Conservation (phyloP, 805 yeast species). For the Starmera caribaea region DNA sequence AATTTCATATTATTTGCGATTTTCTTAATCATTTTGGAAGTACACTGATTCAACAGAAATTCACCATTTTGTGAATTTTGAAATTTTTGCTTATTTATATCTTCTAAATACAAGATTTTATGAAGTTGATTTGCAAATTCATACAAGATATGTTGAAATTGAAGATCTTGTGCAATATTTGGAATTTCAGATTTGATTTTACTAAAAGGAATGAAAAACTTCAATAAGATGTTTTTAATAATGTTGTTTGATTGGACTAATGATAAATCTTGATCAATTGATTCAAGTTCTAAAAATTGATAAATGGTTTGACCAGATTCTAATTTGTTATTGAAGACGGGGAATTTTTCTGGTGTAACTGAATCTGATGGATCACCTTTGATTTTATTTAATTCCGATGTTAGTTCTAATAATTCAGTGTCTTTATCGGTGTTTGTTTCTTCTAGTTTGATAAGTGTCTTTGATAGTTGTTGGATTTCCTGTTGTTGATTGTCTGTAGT, state of each 20-base stretch:
- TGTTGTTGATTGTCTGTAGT: neutral
- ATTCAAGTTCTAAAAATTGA: slow-evolving; percentile 14
- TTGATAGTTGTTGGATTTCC: no score
- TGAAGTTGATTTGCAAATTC: slow-evolving; percentile 24
- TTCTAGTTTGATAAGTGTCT: no score
- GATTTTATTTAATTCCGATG: slow-evolving; percentile 1
- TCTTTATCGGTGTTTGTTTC: no score
- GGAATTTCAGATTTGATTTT: slow-evolving; percentile 19
- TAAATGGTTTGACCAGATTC: slow-evolving; percentile 7
- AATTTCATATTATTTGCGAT: slow-evolving; percentile 5
- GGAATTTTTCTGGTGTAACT: slow-evolving; percentile 16
- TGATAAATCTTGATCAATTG: slow-evolving; percentile 19
- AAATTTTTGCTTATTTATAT: slow-evolving; percentile 16
- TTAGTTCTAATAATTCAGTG: slow-evolving; percentile 1
- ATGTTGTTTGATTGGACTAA: slow-evolving; percentile 24
- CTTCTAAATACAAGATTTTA: slow-evolving; percentile 19
- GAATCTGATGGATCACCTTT: slow-evolving; percentile 17
- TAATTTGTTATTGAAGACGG: slow-evolving; percentile 15
- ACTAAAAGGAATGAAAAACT: slow-evolving; percentile 22
- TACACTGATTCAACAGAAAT: slow-evolving; percentile 18
- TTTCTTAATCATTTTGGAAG: slow-evolving; percentile 20
- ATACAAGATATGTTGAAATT: slow-evolving; percentile 19
- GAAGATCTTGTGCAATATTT: slow-evolving; percentile 15
- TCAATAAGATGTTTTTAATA: slow-evolving; percentile 22
- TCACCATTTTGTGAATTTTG: slow-evolving; percentile 15